A percentile compares a stretch with the other conserved stretches of the same genome.
Conservation (phyloP, 257 asterid genomes). For the Anisodus tanguticus region DNA sequence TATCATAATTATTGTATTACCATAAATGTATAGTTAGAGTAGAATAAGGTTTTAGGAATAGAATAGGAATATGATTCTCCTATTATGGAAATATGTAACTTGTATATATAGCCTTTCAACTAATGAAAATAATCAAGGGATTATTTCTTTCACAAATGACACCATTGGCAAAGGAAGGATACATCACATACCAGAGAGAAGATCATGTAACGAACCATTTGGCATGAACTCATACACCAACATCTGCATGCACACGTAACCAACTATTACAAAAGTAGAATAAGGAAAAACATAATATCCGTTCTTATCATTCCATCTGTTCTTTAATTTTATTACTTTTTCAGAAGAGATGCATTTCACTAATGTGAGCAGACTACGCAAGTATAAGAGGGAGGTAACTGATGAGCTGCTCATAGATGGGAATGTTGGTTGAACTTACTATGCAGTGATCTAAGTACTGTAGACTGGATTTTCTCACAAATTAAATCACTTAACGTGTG, state of each 20-base stretch:
- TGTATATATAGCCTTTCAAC: too few species aligned
- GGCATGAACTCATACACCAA: slow-evolving; percentile 31
- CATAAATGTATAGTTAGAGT: too few species aligned
- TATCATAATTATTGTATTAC: too few species aligned
- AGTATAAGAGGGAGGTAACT: background rate
- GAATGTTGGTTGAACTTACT: slow-evolving; percentile 16
- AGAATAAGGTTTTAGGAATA: too few species aligned
- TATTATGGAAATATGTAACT: too few species aligned
- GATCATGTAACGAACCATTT: slow-evolving; percentile 28
- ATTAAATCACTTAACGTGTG: background rate
- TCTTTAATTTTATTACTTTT: background rate
- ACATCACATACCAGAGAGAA: slow-evolving; percentile 19
- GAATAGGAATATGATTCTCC: too few species aligned
- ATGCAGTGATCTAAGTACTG: background rate
- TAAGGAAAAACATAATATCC: background rate
- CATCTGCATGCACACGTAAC: slow-evolving; percentile 25
- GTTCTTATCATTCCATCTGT: background rate
- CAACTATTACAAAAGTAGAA: slow-evolving; percentile 10
- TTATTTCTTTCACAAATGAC: too few species aligned
- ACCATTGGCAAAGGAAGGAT: background rate
- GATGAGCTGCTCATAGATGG: background rate
- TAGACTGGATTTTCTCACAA: background rate
- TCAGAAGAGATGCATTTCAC: background rate
- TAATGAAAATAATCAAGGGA: too few species aligned
- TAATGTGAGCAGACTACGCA: background rate